phyloP scores from a whole-genome alignment of 768 basidiomycete genomes.

The Wakefieldia striispora region DNA sequence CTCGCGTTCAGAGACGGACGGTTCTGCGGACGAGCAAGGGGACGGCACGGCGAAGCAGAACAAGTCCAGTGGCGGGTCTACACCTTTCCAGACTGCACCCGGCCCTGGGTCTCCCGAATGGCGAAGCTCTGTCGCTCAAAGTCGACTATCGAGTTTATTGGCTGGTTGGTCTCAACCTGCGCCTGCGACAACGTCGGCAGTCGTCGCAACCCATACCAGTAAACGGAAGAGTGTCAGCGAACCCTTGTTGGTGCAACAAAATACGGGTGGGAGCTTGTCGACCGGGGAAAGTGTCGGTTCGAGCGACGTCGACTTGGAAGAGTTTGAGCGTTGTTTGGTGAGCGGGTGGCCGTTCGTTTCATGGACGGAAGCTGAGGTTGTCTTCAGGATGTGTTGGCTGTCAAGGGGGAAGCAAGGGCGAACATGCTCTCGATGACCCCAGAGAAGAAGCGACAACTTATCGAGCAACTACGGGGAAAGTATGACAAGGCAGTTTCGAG shows the following conservation, averaged over 20 bases:
- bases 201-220: slow-evolving; percentile 30
- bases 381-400: slow-evolving; percentile 62
- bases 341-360: slow-evolving; percentile 13
- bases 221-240: slow-evolving; percentile 70
- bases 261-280: slow-evolving; percentile 33
- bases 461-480: slow-evolving; percentile 50
- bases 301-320: slow-evolving; percentile 39
- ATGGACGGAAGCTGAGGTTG: slow-evolving; percentile 5
- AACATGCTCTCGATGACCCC: slow-evolving; percentile 59
- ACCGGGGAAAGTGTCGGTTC: slow-evolving; percentile 28
- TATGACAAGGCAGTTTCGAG: slow-evolving; percentile 32
- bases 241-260: slow-evolving; percentile 55
- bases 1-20: too few relatives aligned
- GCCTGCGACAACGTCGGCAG: slow-evolving; percentile 34
- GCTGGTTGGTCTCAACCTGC: slow-evolving; percentile 60
- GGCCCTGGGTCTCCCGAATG: slow-evolving; percentile 42
- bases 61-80: slow-evolving; percentile 28
- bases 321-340: slow-evolving; percentile 74
- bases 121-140: slow-evolving; percentile 53
- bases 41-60: slow-evolving; percentile 65
- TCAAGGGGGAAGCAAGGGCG: slow-evolving; percentile 65
- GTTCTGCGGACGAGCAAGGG: slow-evolving; percentile 37
- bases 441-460: slow-evolving; percentile 64
- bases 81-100: slow-evolving; percentile 11
- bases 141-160: slow-evolving; percentile 13